Conservation (phyloP, 176 grass and related monocot species). For the Oryza coarctata region DNA sequence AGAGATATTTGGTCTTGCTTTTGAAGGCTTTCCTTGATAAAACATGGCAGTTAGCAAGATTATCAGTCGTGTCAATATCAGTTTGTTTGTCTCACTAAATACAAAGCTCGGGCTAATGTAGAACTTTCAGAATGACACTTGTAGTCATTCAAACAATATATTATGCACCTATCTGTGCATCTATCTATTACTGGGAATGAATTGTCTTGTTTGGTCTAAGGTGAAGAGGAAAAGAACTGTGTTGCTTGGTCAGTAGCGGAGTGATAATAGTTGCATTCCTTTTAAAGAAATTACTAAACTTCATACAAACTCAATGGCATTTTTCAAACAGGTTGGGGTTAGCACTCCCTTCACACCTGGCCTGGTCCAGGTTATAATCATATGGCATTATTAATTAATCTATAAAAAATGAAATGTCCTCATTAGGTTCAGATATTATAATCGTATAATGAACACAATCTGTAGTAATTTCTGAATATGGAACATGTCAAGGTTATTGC, state of each 20-base stretch:
- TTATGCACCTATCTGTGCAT: too few relatives aligned
- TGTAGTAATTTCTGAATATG: too few relatives aligned
- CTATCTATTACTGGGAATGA: too few relatives aligned
- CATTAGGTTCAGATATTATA: too few relatives aligned
- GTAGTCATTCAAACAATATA: not conserved
- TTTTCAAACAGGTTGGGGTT: not conserved
- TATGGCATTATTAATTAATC: too few relatives aligned
- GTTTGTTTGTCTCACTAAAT: not conserved
- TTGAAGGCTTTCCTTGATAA: not conserved
- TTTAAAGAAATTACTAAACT: not conserved
- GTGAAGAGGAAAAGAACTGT: not conserved
- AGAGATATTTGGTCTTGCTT: not conserved
- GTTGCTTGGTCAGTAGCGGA: not conserved
- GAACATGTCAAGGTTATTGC: too few relatives aligned
- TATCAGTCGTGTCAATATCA: not conserved
- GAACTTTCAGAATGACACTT: not conserved
- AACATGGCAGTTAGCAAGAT: not conserved
- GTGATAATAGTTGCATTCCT: too few relatives aligned
- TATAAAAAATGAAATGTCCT: too few relatives aligned
- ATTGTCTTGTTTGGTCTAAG: too few relatives aligned
- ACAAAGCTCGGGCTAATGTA: not conserved
- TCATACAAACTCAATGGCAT: not conserved
- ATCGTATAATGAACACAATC: not conserved
- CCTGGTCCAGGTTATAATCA: not conserved
- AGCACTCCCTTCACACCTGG: not conserved